phyloP scores from a whole-genome alignment of 2,329 filamentous ascomycete species.

The Monosporascus sp. region DNA sequence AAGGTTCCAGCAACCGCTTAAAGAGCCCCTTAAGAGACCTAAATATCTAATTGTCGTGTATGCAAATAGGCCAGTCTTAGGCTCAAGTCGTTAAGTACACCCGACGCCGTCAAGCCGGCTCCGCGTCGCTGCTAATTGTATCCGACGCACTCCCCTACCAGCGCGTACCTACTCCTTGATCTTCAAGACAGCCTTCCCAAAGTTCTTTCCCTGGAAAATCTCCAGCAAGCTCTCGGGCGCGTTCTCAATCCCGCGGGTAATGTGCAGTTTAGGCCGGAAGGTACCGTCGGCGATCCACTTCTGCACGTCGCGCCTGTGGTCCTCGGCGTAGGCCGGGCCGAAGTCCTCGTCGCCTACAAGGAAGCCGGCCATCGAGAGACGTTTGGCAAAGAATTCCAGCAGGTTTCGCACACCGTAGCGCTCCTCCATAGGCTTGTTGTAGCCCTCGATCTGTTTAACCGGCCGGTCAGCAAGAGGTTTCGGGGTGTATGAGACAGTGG shows the following conservation, averaged over 20 bases:
- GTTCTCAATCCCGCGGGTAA: slow-evolving; percentile 77
- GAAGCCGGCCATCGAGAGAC: slow-evolving; percentile 72
- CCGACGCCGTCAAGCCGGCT: no score
- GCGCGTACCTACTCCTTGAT: slow-evolving; percentile 20
- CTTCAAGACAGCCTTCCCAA: slow-evolving; percentile 80
- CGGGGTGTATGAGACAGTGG: no score
- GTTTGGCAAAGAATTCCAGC: slow-evolving; percentile 60
- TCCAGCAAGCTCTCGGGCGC: slow-evolving; percentile 68
- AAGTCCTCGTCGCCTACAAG: slow-evolving; percentile 65
- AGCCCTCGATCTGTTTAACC: slow-evolving; percentile 59
- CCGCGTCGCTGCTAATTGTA: no score
- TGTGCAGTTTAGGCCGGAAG: slow-evolving; percentile 64
- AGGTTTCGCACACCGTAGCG: slow-evolving; percentile 65
- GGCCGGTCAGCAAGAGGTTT: no score
- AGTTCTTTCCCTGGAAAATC: slow-evolving; percentile 74
- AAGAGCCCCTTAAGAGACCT: no score
- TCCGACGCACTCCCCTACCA: no score
- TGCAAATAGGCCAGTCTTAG: no score
- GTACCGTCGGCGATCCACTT: slow-evolving; percentile 73
- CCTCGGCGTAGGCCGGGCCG: slow-evolving; percentile 59
- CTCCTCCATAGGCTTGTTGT: slow-evolving; percentile 56
- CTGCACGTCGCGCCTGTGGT: slow-evolving; percentile 71
- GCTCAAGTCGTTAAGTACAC: no score
- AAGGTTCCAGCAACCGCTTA: no score
- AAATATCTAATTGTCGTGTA: no score